Base-by-base conservation (phyloP, 768 basidiomycete genomes). In the Hygrocybe coccinea region DNA sequence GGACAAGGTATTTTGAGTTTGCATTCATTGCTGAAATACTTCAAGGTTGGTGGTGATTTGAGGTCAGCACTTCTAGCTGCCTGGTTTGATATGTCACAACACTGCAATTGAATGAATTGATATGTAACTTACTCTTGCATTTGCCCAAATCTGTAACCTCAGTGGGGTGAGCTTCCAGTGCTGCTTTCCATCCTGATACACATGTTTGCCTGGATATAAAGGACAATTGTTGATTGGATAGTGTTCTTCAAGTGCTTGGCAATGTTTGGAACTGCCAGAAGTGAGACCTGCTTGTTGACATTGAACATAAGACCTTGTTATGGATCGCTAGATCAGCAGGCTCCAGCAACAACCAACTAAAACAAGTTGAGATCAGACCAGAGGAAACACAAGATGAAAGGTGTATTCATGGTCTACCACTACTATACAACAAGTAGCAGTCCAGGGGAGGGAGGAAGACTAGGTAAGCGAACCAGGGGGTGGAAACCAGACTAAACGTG, bases 181-280 rank as follows among this genome's bases (percentile, higher is more conserved):
- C 14, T n/a, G 12, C 14, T 52, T 17, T 29, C 24, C 35, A 21
- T 35, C 34, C n/a, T 21, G 10, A 25, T 21, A 52, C n/a, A 52
- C 25, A 17, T 35, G 34, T 38, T 21, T 39, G 17, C 35, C 35
- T 24, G 50, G 50, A 52, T 17, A 52, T 15, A 52, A 33, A 35
- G 50, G 50, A 35, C 14, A 15, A 39, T 52, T 52, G 22, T 38
- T 33, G n/a, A 37, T 22, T 12, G 50, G 50, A 39, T 52, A 52
- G 24, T 21, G 24, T 22, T 38, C 50, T 14, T 29, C 24, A 35
- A 52, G 25, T 52, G 34, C 22, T 35, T 38, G 17, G 24, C 46
- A 19, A 29, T 29, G 29, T 29, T 29, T 29, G 29, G 29, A 29
- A 29, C 29, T 8, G 8, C 29, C 29, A 29, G 29, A 29, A 29